Evolutionary conservation across 1,284 basidiomycete species (phyloP).

Genomic region (Ustilago shanxiensis): DNA sequence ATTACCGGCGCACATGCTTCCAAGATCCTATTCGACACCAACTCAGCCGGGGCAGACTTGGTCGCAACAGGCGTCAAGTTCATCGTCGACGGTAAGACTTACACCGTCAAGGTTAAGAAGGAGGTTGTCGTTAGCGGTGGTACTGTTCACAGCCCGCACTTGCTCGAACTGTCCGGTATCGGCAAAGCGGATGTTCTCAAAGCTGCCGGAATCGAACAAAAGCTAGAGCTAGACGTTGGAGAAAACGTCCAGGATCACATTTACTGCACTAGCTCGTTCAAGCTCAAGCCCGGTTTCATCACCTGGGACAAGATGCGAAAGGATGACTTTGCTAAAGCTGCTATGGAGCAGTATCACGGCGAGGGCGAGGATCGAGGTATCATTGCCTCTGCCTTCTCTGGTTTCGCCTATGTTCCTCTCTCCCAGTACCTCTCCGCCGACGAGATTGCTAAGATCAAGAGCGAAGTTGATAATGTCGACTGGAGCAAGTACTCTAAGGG

Average conservation of each 20-base stretch:
- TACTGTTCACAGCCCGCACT: conserved; percentile 70
- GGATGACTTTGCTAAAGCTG: conserved; percentile 55
- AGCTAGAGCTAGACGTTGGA: conserved; percentile 71
- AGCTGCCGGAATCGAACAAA: conserved; percentile 39
- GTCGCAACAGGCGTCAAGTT: conserved; percentile 66
- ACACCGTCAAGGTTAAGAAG: conserved; percentile 68
- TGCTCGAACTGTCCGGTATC: conserved; percentile 61
- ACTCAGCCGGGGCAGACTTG: conserved; percentile 21
- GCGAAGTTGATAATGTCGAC: conserved; percentile 35
- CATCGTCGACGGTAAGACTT: conserved; percentile 50
- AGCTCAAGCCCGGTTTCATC: conserved; percentile 53
- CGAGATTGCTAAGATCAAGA: conserved; percentile 47
- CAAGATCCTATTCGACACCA: conserved; percentile 38
- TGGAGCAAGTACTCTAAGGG: conserved; percentile 45
- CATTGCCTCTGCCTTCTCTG: conserved; percentile 55
- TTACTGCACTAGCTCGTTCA: conserved; percentile 68
- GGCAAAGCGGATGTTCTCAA: conserved; percentile 45
- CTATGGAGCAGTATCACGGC: conserved; percentile 56
- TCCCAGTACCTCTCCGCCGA: conserved; percentile 47
- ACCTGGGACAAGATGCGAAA: conserved; percentile 62
- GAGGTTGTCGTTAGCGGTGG: conserved; percentile 74
- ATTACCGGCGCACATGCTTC: conserved; percentile 53
- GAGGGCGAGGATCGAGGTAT: conserved; percentile 54
- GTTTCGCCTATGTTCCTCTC: conserved; percentile 55
- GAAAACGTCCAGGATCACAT: conserved; percentile 74